phyloP scores from a whole-genome alignment of 2,329 filamentous ascomycete genomes.

The Monosporascus sp. region DNA sequence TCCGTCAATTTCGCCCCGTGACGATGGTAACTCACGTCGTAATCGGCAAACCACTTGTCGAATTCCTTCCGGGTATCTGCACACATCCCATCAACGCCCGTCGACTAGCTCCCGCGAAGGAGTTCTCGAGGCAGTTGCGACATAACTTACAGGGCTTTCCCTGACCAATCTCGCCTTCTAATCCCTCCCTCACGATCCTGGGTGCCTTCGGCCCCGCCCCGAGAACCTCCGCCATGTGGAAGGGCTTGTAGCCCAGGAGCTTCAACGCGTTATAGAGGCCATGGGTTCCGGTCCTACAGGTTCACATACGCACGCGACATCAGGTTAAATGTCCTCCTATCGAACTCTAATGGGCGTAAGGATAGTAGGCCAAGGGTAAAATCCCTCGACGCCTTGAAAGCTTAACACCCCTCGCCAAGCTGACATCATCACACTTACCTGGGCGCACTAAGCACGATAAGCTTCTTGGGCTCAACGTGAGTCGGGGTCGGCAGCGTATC shows the following conservation, averaged over 20 bases:
- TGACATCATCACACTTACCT: constrained; percentile 19
- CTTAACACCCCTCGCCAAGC: neutral
- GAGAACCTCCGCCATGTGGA: constrained; percentile 30
- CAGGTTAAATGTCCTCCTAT: too few species aligned
- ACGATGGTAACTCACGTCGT: constrained; percentile 24
- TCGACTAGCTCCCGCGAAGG: neutral
- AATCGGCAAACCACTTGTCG: constrained; percentile 35
- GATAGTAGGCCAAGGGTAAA: too few species aligned
- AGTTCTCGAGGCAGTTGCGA: neutral
- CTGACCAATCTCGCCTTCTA: constrained; percentile 22
- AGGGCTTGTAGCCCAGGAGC: constrained; percentile 30
- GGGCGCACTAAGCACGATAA: constrained; percentile 33
- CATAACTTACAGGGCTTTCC: constrained; percentile 24
- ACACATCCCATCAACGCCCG: neutral
- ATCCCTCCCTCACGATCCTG: constrained; percentile 24
- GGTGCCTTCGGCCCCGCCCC: constrained; percentile 15
- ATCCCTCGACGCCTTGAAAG: too few species aligned
- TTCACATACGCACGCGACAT: neutral
- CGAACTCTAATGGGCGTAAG: too few species aligned
- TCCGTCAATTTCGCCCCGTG: neutral
- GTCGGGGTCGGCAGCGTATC: constrained; percentile 28
- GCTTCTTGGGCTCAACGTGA: constrained; percentile 26
- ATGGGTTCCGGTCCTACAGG: constrained; percentile 29
- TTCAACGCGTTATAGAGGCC: constrained; percentile 30
- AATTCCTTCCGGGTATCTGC: constrained; percentile 30